Evolutionary conservation across 441 rosid species (phyloP), one percentile per base, ranked within the genome.

Genomic region (Arabidopsis hybrid): DNA sequence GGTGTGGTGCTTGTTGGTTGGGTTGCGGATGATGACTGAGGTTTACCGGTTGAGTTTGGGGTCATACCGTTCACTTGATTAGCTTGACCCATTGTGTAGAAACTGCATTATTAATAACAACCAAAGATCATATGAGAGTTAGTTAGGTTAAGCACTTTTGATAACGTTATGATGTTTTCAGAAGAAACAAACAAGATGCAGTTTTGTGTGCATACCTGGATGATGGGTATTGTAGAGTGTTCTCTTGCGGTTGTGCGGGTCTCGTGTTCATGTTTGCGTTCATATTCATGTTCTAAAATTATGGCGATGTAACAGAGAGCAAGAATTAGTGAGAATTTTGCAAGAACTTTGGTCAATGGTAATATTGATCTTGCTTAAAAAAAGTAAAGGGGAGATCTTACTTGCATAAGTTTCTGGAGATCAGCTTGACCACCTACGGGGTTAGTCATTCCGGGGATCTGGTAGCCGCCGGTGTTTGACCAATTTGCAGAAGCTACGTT

Each of bases 381-480:
- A 72, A 17, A 55, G 47, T 11, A 74, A 26, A 43, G 36, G 10
- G 64, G 7, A 47, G 47, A 60, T 35, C 52, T 65, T 83, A 93
- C 99, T 93, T 89, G 99, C 91, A 91, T 79, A 67, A 87, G 83
- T 84, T 88, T 91, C 77, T 80, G 90, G 18, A 89, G 73, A 72
- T 93, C 96, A 56, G 75, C 82, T 72, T 82, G 91, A 75, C 83
- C 86, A 69, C 82, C 82, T 10, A 50, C 84, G 7, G 85, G 89
- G 81, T 82, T 80, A 82, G 82, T 82, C 83, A 84, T 79, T 76
- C 95, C 97, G 17, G 99, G 96, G 67, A 88, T 71, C 82, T 89
- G 97, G 82, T 80, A 86, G 53, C 67, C 67, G 29, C 88, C 85
- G 40, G 58, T 39, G 67, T 85, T 89, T 21, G 91, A 79, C 96